Percentiles rank a stretch among this genome's conserved stretches.
Conservation (phyloP, 129 eudicot species). For the Flaveria linearis region DNA sequence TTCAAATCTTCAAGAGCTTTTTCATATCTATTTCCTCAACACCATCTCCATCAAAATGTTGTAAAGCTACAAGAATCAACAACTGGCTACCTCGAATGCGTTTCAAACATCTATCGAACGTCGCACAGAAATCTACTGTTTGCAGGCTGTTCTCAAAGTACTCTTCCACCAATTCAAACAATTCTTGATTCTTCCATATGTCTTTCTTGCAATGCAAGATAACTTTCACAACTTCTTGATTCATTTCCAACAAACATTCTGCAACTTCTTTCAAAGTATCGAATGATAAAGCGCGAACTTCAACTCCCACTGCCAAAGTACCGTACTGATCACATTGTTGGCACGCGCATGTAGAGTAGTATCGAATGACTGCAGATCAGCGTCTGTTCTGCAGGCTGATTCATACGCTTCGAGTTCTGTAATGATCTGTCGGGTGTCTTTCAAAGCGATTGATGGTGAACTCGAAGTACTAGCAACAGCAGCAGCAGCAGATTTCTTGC, state of each 20-base stretch:
- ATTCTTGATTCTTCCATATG: slow-evolving; percentile 46
- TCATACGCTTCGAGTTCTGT: slow-evolving; percentile 66
- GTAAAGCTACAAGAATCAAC: slow-evolving; percentile 64
- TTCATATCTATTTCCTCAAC: slow-evolving; percentile 40
- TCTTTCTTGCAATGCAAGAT: too few species aligned
- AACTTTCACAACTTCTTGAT: too few species aligned
- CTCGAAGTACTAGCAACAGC: slow-evolving; percentile 39
- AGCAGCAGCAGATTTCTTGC: slow-evolving; percentile 48
- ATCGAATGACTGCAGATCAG: slow-evolving; percentile 67
- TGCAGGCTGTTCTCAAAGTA: slow-evolving; percentile 76
- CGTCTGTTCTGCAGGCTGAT: slow-evolving; percentile 67
- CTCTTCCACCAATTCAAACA: slow-evolving; percentile 80
- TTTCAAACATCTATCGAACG: slow-evolving; percentile 70
- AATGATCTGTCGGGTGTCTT: slow-evolving; percentile 45
- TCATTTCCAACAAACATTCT: too few species aligned
- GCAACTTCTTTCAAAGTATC: slow-evolving; percentile 42
- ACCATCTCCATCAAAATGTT: slow-evolving; percentile 62
- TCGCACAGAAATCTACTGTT: slow-evolving; percentile 74
- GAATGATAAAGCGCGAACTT: slow-evolving; percentile 72
- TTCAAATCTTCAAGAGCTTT: slow-evolving; percentile 65
- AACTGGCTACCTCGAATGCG: slow-evolving; percentile 65
- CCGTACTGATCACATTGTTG: slow-evolving; percentile 54
- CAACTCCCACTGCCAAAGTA: slow-evolving; percentile 70
- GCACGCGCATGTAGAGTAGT: slow-evolving; percentile 68
- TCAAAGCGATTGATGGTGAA: slow-evolving; percentile 40